phyloP scores from a whole-genome alignment of 352 stramenopile species.

The Sclerospora graminicola region DNA sequence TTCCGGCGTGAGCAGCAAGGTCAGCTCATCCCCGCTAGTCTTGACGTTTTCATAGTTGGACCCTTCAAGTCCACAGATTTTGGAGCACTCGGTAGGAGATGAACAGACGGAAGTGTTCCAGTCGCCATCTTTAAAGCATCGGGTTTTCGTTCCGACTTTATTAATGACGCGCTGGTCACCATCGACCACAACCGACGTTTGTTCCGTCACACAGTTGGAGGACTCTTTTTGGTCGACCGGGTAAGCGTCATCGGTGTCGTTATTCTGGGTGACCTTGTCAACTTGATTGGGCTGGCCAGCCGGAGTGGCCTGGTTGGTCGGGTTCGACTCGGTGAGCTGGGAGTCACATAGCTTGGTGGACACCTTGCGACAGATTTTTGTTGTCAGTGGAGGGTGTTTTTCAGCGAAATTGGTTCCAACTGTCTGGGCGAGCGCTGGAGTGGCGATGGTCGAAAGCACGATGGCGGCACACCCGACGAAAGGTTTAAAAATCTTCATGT shows the following conservation, averaged over 20 bases:
- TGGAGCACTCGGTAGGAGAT: conserved; percentile 31
- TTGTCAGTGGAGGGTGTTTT: conserved; percentile 30
- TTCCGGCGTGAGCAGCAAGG: conserved; percentile 38
- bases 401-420: conserved; percentile 28
- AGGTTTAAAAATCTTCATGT: no score
- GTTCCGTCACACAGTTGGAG: not conserved
- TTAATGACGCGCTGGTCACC: conserved; percentile 54
- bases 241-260: no score
- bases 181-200: conserved; percentile 47
- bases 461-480: not conserved
- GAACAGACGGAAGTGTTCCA: conserved; percentile 36
- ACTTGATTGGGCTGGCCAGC: not conserved
- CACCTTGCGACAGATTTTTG: conserved; percentile 10
- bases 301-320: conserved; percentile 2
- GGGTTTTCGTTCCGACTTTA: conserved; percentile 30
- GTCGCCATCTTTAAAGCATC: conserved; percentile 43
- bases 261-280: no score
- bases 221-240: no score
- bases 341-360: conserved; percentile 12
- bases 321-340: no score
- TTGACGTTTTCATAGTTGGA: conserved; percentile 38
- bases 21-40: conserved; percentile 13
- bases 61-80: conserved; percentile 37
- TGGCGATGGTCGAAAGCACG: conserved; percentile 1
- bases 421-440: conserved; percentile 20